Conservation (phyloP, 805 yeast species). For the Wickerhamomyces sydowiorum region DNA sequence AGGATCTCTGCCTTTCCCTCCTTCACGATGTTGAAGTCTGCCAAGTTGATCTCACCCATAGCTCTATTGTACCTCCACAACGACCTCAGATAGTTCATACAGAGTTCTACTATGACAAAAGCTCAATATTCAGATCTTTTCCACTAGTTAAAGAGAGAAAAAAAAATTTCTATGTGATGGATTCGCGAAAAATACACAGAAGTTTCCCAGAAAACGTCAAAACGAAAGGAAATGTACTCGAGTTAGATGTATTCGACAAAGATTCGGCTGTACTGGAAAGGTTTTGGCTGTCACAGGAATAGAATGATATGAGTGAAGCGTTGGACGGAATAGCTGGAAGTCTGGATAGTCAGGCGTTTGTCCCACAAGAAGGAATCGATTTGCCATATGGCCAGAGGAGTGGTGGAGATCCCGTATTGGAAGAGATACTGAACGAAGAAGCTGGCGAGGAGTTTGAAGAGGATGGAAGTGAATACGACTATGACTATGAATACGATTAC, state of each 20-base stretch:
- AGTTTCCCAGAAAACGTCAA: neutral
- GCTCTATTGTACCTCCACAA: neutral
- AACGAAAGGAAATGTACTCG: too few species aligned
- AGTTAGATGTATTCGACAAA: too few species aligned
- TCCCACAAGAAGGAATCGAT: neutral
- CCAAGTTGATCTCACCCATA: slow-evolving; percentile 17
- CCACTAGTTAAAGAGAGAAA: too few species aligned
- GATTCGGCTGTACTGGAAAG: too few species aligned
- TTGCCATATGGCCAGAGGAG: neutral
- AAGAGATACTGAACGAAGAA: neutral
- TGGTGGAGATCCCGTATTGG: neutral
- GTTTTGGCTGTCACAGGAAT: too few species aligned
- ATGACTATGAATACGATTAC: neutral
- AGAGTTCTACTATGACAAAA: too few species aligned
- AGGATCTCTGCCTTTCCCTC: slow-evolving; percentile 87
- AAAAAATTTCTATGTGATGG: neutral
- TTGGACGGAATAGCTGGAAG: neutral
- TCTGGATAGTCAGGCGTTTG: neutral
- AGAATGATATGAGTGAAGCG: neutral
- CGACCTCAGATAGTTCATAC: slow-evolving; percentile 2
- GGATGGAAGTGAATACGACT: neutral
- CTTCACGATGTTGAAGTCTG: slow-evolving; percentile 34
- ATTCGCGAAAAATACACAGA: too few species aligned
- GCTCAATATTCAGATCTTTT: too few species aligned
- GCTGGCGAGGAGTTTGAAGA: neutral